These are phyloP conservation scores for Hymenoscyphus fructigenus DNA, from an alignment of 2,329 filamentous ascomycete genomes.

Conservation along the genomic window DNA sequence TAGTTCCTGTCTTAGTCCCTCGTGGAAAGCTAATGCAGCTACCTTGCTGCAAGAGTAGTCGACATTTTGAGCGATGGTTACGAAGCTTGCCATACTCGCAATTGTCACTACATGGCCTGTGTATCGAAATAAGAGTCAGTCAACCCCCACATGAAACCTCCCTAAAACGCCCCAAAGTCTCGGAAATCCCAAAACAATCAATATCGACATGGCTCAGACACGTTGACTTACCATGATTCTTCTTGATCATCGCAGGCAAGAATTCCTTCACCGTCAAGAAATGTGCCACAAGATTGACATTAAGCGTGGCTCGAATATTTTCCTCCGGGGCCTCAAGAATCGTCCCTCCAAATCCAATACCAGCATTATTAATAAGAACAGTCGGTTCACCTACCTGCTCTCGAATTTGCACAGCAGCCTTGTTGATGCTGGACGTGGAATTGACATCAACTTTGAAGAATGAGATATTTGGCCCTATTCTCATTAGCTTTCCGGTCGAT, in stretches of 20 bases:
- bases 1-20: conserved; percentile 61
- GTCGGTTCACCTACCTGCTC: conserved; percentile 61
- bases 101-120: conserved; percentile 69
- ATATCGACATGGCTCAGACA: no score
- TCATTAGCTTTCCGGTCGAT: background rate
- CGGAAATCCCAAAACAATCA: no score
- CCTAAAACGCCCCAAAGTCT: background rate
- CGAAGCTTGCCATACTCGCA: conserved; percentile 61
- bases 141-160: no score
- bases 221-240: conserved; percentile 50
- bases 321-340: conserved; percentile 58
- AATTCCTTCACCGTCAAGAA: conserved; percentile 68
- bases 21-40: conserved; percentile 65
- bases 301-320: conserved; percentile 65
- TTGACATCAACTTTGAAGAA: conserved; percentile 72
- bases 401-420: conserved; percentile 53
- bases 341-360: conserved; percentile 59
- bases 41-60: conserved; percentile 70
- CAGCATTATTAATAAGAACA: conserved; percentile 72
- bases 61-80: conserved; percentile 55
- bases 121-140: background rate
- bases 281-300: conserved; percentile 68
- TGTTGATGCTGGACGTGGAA: conserved; percentile 51
- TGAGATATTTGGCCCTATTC: conserved; percentile 48
- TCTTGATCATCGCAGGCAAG: conserved; percentile 60